These are phyloP conservation scores for Ceratobasidium sp. DNA, from an alignment of 1,284 basidiomycete species.

Conservation along the genomic window DNA sequence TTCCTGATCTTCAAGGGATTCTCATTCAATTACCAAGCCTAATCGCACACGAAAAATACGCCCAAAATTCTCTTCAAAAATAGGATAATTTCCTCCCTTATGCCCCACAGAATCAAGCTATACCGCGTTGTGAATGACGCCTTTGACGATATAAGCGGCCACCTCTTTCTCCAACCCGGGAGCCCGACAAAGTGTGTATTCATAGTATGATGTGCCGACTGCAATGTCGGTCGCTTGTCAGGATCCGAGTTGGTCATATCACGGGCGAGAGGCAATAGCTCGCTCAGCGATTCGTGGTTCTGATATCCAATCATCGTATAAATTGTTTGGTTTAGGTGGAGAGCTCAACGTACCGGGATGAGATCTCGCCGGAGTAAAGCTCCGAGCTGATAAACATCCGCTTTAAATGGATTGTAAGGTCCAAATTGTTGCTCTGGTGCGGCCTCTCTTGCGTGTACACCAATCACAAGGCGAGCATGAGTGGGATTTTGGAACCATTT, in stretches of 20 bases:
- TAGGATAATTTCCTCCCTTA: no score
- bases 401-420: no score
- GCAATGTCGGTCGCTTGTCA: not conserved
- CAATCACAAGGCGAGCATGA: no score
- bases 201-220: not conserved
- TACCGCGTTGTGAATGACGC: no score
- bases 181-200: conserved; percentile 7
- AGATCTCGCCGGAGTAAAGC: conserved; percentile 9
- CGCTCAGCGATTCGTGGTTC: not conserved
- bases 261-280: conserved; percentile 14
- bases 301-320: not conserved
- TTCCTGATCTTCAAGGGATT: no score
- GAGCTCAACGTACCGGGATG: conserved; percentile 14
- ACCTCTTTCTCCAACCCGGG: not conserved
- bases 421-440: no score
- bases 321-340: not conserved
- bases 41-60: no score
- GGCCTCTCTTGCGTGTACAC: conserved; percentile 24
- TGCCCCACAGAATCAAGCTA: no score
- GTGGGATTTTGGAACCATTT: conserved; percentile 29
- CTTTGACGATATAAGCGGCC: not conserved
- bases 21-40: no score
- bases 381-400: conserved; percentile 35
- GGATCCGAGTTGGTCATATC: conserved; percentile 24
- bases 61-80: no score